phyloP scores from a whole-genome alignment of 228 moss, liverwort and hornwort species.

The Sphagnum magellanicum region DNA sequence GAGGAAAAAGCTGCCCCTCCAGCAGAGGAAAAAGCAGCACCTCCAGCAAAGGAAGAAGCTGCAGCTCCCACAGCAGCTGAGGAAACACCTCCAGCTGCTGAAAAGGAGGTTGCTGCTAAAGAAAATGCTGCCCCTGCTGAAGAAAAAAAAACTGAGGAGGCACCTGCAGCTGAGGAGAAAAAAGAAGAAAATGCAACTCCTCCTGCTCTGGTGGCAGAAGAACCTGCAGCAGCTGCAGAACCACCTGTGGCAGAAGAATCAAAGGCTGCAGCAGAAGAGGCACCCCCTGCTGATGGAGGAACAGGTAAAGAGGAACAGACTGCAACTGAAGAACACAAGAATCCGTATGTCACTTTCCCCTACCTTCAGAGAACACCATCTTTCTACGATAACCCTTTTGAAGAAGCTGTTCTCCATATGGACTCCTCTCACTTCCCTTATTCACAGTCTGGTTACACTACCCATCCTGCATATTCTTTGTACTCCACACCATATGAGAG shows the following conservation, averaged over 20 bases:
- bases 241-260: background rate
- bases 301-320: background rate
- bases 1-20: conserved; percentile 27
- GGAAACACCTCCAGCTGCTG: background rate
- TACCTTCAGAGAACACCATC: conserved; percentile 10
- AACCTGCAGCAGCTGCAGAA: background rate
- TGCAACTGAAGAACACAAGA: conserved; percentile 20
- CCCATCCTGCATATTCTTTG: too few species aligned
- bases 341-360: conserved; percentile 16
- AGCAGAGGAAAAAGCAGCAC: conserved; percentile 7
- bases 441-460: too few species aligned
- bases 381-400: conserved; percentile 35
- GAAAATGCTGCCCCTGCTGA: conserved; percentile 28
- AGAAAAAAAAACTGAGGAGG: background rate
- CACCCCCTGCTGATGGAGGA: too few species aligned
- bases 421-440: background rate
- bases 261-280: background rate
- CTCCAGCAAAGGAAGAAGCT: background rate
- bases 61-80: background rate
- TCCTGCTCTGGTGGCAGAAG: background rate
- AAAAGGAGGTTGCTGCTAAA: conserved; percentile 5
- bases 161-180: background rate
- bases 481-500: background rate
- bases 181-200: background rate
- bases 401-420: conserved; percentile 4